Base-by-base conservation (phyloP, 2,329 filamentous ascomycete genomes). In the Stachybotrys chartarum region DNA sequence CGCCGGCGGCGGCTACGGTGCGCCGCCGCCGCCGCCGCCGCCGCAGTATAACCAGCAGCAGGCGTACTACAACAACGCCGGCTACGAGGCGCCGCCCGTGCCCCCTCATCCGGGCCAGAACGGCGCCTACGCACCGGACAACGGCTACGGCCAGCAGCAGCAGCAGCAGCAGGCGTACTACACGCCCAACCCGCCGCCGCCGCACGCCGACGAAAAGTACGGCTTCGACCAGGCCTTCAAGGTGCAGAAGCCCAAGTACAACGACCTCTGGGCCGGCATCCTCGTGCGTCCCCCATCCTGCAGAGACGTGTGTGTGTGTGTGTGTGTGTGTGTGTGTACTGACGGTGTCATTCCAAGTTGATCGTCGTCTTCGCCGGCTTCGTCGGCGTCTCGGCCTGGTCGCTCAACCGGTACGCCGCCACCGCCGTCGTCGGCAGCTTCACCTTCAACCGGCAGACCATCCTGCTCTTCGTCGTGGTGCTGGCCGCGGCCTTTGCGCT, bases 191-290 rank as follows among this genome's bases (percentile, higher is more conserved):
- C 14, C 45, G 7, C 68, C 71, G 53, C 68, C 71, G 11, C 69
- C 70, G 2, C 66, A 73, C 53, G 61, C 67, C 35, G 67, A 67
- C 54, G 77, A 80, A 58, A 82, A 82, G 66, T 74, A 75, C 39
- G 74, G 74, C 32, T 97, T 95, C 67, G 84, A 93, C 18, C 82
- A 97, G 66, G 83, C 85, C 1, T 97, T 97, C 78, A 87, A 87
- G 71, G 72, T 97, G 53, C 82, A 90, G 53, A 85, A 77, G 60
- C 91, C 91, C n/a, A 95, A 93, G 70, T 96, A 81, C 74, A 90
- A 97, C 65, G 93, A 97, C 68, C 68, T 89, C 30, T 97, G 92
- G 93, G 92, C 92, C 4, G 91, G 88, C 5, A 74, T 95, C 46
- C 75, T 97, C 66, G 86, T 88, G 70, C 44, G 24, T 35, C 17